Evolutionary conservation across 139 green algal genomes (phyloP), one percentile per base, ranked within the genome.

Genomic region (Pycnococcus provasolii): DNA sequence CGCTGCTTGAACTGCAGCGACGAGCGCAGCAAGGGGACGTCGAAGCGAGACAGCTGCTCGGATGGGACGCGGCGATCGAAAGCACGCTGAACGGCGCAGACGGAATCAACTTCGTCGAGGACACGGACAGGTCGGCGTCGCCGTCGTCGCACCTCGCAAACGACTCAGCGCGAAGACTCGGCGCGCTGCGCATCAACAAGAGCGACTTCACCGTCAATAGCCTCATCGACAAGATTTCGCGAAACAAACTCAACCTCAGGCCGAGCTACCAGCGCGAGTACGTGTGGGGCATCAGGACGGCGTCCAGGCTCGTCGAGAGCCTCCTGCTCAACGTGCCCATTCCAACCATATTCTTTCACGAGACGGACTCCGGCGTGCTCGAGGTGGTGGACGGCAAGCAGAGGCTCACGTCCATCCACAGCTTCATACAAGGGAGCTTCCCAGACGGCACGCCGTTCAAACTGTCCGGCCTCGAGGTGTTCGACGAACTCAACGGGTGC

Each of bases 331-430:
- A 75, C 66, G 59, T 75, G 39, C 72, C 72, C 4, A 60, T 78
- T 39, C 72, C 72, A 43, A 78, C 72, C 11, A 70, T 78, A 47
- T 78, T 78, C 67, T 78, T 75, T 51, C 66, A 75, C 66, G 66
- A 75, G 59, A 40, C 40, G 50, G 39, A 66, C 42, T 5, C 9
- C 42, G 66, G 66, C 11, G 47, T 42, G 4, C 43, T 75, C 1
- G 65, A 78, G 44, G 72, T 78, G 42, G 72, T 78, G 2, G 72
- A 78, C 55, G 72, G 72, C 41, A 78, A 78, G 59, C 72, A 78
- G 59, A 58, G 72, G 7, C 58, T 78, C 41, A 78, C 72, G 50
- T 67, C 52, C 42, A 71, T 78, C 0, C 74, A 66, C 66, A 70
- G 53, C n/a, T 78, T 70, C 59, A 70, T 74, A 2, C 41, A 77